These are phyloP conservation scores for Erodium trifolium DNA, from an alignment of 441 rosid species.

Conservation along the genomic window DNA sequence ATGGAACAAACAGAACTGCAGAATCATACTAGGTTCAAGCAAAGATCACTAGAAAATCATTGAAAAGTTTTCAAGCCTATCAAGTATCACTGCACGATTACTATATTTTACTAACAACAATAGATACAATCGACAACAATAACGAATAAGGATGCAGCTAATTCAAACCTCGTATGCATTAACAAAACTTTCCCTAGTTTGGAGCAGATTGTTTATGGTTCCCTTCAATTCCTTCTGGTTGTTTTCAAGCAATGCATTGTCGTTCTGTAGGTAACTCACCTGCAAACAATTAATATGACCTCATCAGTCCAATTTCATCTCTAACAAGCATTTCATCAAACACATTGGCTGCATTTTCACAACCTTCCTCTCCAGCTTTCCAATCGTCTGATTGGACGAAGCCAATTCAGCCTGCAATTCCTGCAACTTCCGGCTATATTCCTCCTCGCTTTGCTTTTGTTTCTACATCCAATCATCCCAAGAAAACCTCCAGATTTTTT, in stretches of 20 bases:
- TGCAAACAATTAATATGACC: conserved; percentile 18
- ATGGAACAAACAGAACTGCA: background rate
- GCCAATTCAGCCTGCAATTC: conserved; percentile 21
- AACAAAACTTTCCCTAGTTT: conserved; percentile 54
- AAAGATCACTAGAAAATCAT: background rate
- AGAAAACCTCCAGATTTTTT: background rate
- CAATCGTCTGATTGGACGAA: conserved; percentile 15
- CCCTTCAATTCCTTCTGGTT: conserved; percentile 57
- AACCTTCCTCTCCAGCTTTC: conserved; percentile 20
- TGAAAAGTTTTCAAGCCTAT: background rate
- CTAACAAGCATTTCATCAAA: background rate
- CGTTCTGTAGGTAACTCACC: conserved; percentile 66
- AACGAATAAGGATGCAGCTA: background rate
- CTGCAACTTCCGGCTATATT: conserved; percentile 18
- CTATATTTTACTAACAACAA: background rate
- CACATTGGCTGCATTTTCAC: background rate
- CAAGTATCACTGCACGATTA: background rate
- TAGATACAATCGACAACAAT: background rate
- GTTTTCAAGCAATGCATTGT: conserved; percentile 55
- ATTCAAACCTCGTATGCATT: conserved; percentile 55
- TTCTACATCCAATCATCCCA: conserved; percentile 11
- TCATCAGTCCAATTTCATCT: background rate
- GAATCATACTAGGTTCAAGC: background rate
- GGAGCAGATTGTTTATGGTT: conserved; percentile 54
- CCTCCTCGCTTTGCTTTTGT: conserved; percentile 21